These are phyloP conservation scores for Cercophora samala DNA, from an alignment of 495 filamentous ascomycete species.

Conservation along the genomic window DNA sequence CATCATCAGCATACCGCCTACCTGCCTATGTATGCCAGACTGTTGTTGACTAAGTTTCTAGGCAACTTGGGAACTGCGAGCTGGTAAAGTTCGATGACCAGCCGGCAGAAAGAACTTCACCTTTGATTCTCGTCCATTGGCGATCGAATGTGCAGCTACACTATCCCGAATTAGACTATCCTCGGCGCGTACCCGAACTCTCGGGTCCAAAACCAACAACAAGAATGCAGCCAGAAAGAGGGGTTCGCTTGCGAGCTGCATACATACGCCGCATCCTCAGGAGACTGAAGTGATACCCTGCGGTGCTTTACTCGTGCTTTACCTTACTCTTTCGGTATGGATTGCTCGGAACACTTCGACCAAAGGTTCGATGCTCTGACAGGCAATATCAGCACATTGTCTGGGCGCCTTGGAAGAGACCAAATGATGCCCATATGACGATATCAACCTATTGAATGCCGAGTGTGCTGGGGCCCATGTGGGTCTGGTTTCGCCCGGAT, in stretches of 20 bases:
- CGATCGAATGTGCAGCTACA: neutral
- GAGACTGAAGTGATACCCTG: neutral
- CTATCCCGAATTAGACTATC: neutral
- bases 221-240: neutral
- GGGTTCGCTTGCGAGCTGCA: neutral
- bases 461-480: too few relatives aligned
- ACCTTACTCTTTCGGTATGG: neutral
- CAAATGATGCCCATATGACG: neutral
- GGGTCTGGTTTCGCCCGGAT: neutral
- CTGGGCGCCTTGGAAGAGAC: too few relatives aligned
- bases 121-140: too few relatives aligned
- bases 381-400: too few relatives aligned
- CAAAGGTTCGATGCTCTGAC: neutral
- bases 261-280: neutral
- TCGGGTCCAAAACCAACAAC: neutral
- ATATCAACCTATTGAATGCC: too few relatives aligned
- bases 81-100: too few relatives aligned
- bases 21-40: too few relatives aligned
- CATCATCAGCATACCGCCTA: neutral
- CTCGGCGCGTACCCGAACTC: neutral
- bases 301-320: neutral
- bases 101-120: neutral
- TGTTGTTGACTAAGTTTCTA: too few relatives aligned
- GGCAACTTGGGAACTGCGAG: too few relatives aligned
- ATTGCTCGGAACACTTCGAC: neutral